Evolutionary conservation across 2,329 filamentous ascomycete genomes (phyloP).

Genomic region (Zymoseptoria tritici): DNA sequence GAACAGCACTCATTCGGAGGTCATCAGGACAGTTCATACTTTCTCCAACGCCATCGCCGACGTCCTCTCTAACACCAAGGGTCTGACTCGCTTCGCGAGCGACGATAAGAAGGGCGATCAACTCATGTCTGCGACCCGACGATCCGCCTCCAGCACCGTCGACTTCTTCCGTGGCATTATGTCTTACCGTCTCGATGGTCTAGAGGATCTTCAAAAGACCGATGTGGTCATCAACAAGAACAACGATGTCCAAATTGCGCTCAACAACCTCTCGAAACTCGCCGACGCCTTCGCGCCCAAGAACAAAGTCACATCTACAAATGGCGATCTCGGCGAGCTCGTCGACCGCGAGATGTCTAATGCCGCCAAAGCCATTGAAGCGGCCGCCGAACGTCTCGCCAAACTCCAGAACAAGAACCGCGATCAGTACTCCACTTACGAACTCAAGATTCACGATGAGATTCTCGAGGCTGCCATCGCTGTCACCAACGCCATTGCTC

Average conservation of each 20-base stretch:
- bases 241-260: conserved; percentile 87
- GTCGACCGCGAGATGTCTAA: conserved; percentile 89
- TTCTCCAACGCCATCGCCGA: conserved; percentile 88
- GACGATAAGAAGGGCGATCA: conserved; percentile 93
- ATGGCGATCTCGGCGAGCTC: conserved; percentile 84
- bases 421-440: conserved; percentile 91
- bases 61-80: conserved; percentile 93
- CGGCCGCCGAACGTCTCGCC: conserved; percentile 77
- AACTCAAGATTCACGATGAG: conserved; percentile 89
- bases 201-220: conserved; percentile 86
- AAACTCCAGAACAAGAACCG: conserved; percentile 96
- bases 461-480: conserved; percentile 90
- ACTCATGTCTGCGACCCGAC: conserved; percentile 71
- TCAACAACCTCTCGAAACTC: conserved; percentile 88
- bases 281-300: conserved; percentile 88
- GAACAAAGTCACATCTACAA: conserved; percentile 68
- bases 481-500: conserved; percentile 87
- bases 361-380: conserved; percentile 90
- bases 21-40: conserved; percentile 86
- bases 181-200: conserved; percentile 85
- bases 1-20: conserved; percentile 75
- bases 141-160: conserved; percentile 78
- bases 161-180: conserved; percentile 92
- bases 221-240: conserved; percentile 97
- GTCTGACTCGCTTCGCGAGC: conserved; percentile 81